Conservation (phyloP, 306 rosid species). For the Rubus idaeus region DNA sequence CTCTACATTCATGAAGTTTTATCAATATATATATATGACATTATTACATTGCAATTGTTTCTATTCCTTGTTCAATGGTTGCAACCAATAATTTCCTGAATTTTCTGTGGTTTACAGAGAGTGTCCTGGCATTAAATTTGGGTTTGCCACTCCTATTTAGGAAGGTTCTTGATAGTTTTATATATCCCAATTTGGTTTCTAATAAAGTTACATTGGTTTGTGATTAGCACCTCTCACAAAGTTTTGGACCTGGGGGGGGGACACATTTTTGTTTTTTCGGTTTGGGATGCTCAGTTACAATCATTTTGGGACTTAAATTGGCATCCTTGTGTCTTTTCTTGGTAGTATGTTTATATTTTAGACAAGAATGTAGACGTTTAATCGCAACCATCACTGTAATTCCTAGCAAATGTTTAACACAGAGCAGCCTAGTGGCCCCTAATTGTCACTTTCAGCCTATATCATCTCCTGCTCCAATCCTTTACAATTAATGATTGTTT, state of each 20-base stretch:
- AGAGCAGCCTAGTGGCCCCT: not conserved
- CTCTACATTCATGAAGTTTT: constrained; percentile 7
- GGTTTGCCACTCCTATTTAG: not conserved
- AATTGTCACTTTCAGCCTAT: not conserved
- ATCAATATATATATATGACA: too few relatives aligned
- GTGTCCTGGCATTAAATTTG: not conserved
- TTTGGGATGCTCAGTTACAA: too few relatives aligned
- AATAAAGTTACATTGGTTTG: not conserved
- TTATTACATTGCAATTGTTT: not conserved
- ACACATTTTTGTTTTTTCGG: not conserved
- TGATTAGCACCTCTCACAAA: not conserved
- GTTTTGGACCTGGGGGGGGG: too few relatives aligned
- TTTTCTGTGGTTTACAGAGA: not conserved
- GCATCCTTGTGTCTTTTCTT: not conserved
- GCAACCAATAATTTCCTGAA: not conserved
- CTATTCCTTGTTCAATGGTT: not conserved
- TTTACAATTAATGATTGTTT: constrained; percentile 1
- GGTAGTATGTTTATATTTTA: not conserved
- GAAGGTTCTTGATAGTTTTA: not conserved
- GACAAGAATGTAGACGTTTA: not conserved
- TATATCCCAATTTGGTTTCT: not conserved
- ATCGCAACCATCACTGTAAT: not conserved
- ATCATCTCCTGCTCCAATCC: not conserved
- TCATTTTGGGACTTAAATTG: not conserved
- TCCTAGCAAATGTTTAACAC: not conserved